Conservation (phyloP, 768 basidiomycete species). For the Psilocybe cyanescens region DNA sequence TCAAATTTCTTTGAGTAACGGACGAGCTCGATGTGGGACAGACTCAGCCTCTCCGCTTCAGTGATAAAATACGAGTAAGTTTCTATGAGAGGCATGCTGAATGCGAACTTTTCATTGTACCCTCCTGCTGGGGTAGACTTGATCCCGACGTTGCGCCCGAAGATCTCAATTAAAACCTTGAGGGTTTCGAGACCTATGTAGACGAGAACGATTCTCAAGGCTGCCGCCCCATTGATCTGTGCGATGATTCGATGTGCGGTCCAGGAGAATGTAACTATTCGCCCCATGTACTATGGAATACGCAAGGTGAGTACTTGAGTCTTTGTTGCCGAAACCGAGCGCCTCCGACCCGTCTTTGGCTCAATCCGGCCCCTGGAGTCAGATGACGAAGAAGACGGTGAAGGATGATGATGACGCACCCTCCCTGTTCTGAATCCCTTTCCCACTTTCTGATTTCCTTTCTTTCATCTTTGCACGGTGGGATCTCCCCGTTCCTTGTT, state of each 20-base stretch:
- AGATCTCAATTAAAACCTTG: conserved; percentile 43
- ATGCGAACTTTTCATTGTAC: not conserved
- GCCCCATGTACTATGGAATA: conserved; percentile 41
- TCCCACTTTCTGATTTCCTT: too few relatives aligned
- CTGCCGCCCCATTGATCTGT: conserved; percentile 66
- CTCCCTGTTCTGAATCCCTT: too few relatives aligned
- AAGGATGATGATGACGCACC: too few relatives aligned
- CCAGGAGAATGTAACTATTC: conserved; percentile 50
- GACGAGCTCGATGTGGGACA: conserved; percentile 36
- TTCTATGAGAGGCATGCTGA: conserved; percentile 46
- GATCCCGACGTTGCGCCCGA: conserved; percentile 43
- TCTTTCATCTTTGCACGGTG: too few relatives aligned
- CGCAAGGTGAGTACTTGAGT: too few relatives aligned
- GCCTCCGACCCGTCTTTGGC: too few relatives aligned
- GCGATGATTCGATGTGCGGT: conserved; percentile 48
- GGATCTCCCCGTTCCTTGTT: too few relatives aligned
- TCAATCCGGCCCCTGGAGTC: too few relatives aligned
- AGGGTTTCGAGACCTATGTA: conserved; percentile 50
- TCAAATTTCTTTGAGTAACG: conserved; percentile 30
- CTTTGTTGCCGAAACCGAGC: too few relatives aligned
- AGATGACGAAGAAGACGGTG: too few relatives aligned
- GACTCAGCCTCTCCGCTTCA: conserved; percentile 40
- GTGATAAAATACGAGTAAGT: conserved; percentile 44
- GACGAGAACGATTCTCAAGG: conserved; percentile 58
- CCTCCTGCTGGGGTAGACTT: not conserved